Percentiles rank a stretch among this genome's conserved stretches.
These are phyloP conservation scores for Podila minutissima DNA, from an alignment of 192 early-diverging fungal species.

Conservation along the genomic window DNA sequence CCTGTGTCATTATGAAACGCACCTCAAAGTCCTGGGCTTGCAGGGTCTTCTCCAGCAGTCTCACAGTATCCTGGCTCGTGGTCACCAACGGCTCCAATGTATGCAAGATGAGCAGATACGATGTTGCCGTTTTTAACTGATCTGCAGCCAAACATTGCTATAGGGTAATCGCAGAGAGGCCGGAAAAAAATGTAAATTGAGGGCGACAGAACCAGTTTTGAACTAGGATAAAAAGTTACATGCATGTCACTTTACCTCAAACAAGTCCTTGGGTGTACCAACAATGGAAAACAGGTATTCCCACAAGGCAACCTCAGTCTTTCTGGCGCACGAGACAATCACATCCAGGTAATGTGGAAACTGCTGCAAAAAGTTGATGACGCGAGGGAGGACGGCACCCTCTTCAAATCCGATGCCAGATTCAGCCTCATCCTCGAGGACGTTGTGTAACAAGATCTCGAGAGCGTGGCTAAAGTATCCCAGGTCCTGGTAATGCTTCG, in stretches of 20 bases:
- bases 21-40: slow-evolving; percentile 84
- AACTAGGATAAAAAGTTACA: too few relatives aligned
- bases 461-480: slow-evolving; percentile 93
- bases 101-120: slow-evolving; percentile 92
- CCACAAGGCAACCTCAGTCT: slow-evolving; percentile 96
- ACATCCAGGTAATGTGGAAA: slow-evolving; percentile 87
- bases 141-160: slow-evolving; percentile 77
- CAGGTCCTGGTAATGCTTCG: slow-evolving; percentile 72
- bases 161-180: background rate
- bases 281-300: slow-evolving; percentile 84
- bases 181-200: background rate
- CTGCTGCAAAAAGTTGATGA: slow-evolving; percentile 80
- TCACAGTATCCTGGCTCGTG: slow-evolving; percentile 64
- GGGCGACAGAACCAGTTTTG: background rate
- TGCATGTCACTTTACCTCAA: slow-evolving; percentile 66
- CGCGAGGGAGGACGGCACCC: slow-evolving; percentile 71
- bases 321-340: slow-evolving; percentile 95
- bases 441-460: slow-evolving; percentile 90
- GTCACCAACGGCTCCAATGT: slow-evolving; percentile 78
- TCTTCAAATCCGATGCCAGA: slow-evolving; percentile 51
- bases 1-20: background rate
- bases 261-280: slow-evolving; percentile 86
- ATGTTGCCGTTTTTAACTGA: slow-evolving; percentile 85
- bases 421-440: slow-evolving; percentile 86
- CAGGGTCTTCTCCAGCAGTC: slow-evolving; percentile 77